Evolutionary conservation across 1,284 basidiomycete genomes (phyloP), one percentile per base, ranked within the genome.

Genomic region (Ceratobasidium sp.): DNA sequence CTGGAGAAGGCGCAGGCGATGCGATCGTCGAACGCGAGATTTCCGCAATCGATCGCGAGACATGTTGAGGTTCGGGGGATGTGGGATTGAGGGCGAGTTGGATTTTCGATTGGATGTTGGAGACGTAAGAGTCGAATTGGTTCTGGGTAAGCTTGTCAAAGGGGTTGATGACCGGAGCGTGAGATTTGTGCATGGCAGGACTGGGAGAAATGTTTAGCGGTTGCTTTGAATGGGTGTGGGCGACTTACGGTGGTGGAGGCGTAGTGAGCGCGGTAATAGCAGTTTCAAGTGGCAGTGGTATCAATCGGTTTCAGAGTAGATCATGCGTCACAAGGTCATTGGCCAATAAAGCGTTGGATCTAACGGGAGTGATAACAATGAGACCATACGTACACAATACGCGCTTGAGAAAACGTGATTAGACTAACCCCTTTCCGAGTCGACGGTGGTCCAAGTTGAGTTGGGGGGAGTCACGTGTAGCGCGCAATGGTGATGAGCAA

Each of bases 111-210:
- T 66, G 54, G 57, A 79, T 77, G 46, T 67, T 76, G 17, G 75
- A 59, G 43, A 79, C 78, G 52, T 78, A 79, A 15, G 74, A 70
- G 56, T 79, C 78, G 62, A 79, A 77, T 37, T 77, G 66, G 17
- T 52, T 74, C 19, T 74, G 68, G 43, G 57, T 57, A 17, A 79
- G 68, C 46, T 77, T 77, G 32, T 79, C 78, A 46, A 71, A 79
- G 17, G 78, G 78, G 62, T 79, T 79, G 40, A 75, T 67, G 25
- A 75, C 43, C 1, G 78, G 78, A 7, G 78, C 57, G 25, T 57
- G 70, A 32, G 70, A 73, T 40, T 73, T 73, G 57, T 73, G 32
- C 32, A 70, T 59, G n/a, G 70, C 6, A 17, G 57, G 29, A 9
- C 70, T 73, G 25, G n/a, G 19, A 46, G 8, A 11, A 8, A 46